Base-by-base conservation (phyloP, 352 stramenopile species). In the Phytophthora nicotianae region DNA sequence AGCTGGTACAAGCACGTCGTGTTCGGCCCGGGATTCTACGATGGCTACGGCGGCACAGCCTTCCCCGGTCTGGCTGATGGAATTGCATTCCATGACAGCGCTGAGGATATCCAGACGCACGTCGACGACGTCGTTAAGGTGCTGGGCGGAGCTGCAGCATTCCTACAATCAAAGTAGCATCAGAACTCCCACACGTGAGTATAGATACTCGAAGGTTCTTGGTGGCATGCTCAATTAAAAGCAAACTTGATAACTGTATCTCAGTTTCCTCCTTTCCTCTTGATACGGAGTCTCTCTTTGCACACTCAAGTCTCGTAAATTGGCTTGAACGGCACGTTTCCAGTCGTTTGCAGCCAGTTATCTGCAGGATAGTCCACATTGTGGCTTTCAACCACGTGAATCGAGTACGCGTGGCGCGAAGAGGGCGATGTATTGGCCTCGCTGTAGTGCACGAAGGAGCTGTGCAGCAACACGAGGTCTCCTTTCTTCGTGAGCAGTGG, bases 301-400 rank as follows among this genome's bases (percentile, higher is more conserved):
- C 4, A 7, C 46, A 41, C 27, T 74, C 29, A 74, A 29, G 50
- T 64, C 59, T 86, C 74, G 57, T 87, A 91, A 64, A 91, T 82
- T 23, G 78, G 66, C 51, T 80, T 74, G 55, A 91, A 91, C 0
- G 80, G 77, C 58, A 74, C 72, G 29, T 80, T 79, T 8, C 73
- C 77, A 16, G 88, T 87, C 58, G 91, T 97, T 73, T 99, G 96
- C 23, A 99, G 79, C 96, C 96, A 99, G 67, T 99, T 99, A 43
- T 89, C 82, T 11, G 68, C 64, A 3, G 90, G 90, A 73, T 97
- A 99, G 19, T 53, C 33, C 23, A 90, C 88, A 16, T 88, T 71
- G 23, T 90, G 72, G 33, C 92, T 97, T 74, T 99, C 95, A 23
- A 99, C 85, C 16, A 98, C 79, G 74, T 99, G 96, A 37, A 99